Evolutionary conservation across 169 alveolate genomes (phyloP).

Genomic region (Babesia ovis): DNA sequence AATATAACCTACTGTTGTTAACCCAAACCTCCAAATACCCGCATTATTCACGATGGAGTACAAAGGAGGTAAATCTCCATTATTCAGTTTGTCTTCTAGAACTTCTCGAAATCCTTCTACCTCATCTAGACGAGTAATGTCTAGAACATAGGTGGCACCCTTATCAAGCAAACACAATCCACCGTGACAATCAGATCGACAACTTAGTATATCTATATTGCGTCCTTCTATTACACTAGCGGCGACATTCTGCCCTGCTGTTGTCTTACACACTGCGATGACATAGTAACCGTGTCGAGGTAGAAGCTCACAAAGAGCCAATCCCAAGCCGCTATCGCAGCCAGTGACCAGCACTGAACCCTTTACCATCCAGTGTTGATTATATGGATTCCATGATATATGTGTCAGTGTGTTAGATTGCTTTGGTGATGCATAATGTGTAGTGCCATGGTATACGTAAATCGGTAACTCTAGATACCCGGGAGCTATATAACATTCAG

Average conservation of each 20-base stretch:
- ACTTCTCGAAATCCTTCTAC: constrained; percentile 9
- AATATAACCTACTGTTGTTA: constrained; percentile 15
- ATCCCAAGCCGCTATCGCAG: constrained; percentile 66
- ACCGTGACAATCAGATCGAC: not conserved
- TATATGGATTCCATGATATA: no score
- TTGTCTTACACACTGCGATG: constrained; percentile 44
- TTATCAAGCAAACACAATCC: not conserved
- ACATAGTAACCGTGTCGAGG: constrained; percentile 30
- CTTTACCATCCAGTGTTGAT: no score
- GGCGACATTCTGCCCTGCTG: constrained; percentile 7
- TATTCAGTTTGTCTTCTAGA: not conserved
- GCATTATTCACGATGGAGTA: constrained; percentile 58
- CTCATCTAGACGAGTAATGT: constrained; percentile 27
- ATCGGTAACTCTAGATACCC: no score
- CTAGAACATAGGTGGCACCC: constrained; percentile 23
- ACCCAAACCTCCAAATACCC: constrained; percentile 61
- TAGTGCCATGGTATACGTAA: no score
- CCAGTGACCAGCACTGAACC: constrained; percentile 56
- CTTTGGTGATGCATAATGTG: no score
- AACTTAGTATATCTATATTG: not conserved
- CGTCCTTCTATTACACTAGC: not conserved
- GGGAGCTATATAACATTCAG: no score
- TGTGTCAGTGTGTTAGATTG: no score
- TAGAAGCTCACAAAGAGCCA: constrained; percentile 30
- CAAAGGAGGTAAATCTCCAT: constrained; percentile 19